A percentile compares a stretch with the other conserved stretches of the same genome.
Evolutionary conservation across 345 rosid species (phyloP).

Genomic region (Trapa incisa): DNA sequence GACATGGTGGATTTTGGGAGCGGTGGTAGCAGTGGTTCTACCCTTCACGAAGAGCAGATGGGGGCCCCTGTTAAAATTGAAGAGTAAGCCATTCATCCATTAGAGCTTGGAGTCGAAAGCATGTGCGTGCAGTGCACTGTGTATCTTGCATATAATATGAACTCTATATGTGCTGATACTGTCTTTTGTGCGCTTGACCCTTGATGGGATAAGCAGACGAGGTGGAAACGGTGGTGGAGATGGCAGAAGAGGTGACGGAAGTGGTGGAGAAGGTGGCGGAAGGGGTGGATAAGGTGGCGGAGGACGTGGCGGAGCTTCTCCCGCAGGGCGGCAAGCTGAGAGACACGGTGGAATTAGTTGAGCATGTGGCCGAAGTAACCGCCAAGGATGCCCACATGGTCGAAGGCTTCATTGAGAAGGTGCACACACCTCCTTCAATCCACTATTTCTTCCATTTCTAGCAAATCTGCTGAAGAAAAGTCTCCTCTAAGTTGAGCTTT

Average conservation of each 20-base stretch:
- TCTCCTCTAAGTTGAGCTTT: too few species aligned
- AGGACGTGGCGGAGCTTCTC: constrained; percentile 26
- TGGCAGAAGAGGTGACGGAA: constrained; percentile 24
- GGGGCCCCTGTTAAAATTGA: constrained; percentile 27
- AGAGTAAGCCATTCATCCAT: constrained; percentile 15
- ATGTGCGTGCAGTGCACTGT: too few species aligned
- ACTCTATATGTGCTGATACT: too few species aligned
- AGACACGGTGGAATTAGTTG: constrained; percentile 16
- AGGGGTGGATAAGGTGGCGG: constrained; percentile 39
- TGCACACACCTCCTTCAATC: not conserved
- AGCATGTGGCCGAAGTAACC: constrained; percentile 27
- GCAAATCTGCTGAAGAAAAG: not conserved
- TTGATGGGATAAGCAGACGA: constrained; percentile 15
- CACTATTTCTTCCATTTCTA: not conserved
- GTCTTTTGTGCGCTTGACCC: too few species aligned
- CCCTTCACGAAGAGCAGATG: constrained; percentile 30
- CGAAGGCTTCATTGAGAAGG: constrained; percentile 37
- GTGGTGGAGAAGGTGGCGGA: constrained; percentile 36
- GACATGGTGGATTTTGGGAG: constrained; percentile 42
- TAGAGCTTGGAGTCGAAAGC: too few species aligned
- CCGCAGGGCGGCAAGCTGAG: constrained; percentile 33
- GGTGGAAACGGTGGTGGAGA: constrained; percentile 20
- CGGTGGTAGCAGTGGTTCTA: constrained; percentile 23
- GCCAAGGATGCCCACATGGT: constrained; percentile 26
- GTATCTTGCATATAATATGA: too few species aligned